Percentiles rank a stretch among this genome's conserved stretches.
phyloP scores from a whole-genome alignment of 1,284 basidiomycete species.

The Pascua guehoae region DNA sequence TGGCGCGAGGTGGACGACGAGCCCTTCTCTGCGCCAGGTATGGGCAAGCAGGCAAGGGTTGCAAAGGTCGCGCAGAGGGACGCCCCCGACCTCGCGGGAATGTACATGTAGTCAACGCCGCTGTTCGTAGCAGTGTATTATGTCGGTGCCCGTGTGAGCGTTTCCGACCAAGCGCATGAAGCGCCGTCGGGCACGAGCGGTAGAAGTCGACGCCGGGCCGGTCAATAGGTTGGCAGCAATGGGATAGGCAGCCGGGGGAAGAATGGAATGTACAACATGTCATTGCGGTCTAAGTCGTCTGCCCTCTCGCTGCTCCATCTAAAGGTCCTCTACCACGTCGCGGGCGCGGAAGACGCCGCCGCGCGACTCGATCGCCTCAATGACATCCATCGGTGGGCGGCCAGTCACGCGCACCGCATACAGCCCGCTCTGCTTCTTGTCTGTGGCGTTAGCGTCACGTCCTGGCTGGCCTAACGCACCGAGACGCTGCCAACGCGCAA shows the following conservation, averaged over 20 bases:
- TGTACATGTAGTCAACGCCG: constrained; percentile 30
- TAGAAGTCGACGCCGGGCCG: neutral
- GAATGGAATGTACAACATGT: constrained; percentile 1
- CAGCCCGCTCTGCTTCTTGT: constrained; percentile 78
- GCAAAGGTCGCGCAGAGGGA: constrained; percentile 14
- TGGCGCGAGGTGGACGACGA: constrained; percentile 44
- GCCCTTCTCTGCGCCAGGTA: constrained; percentile 30
- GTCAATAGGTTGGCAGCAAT: neutral
- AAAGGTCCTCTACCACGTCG: constrained; percentile 41
- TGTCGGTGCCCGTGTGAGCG: no score
- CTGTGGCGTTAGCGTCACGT: constrained; percentile 53
- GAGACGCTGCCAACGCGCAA: constrained; percentile 86
- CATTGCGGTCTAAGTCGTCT: neutral
- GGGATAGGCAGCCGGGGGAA: neutral
- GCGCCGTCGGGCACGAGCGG: neutral
- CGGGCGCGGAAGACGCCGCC: constrained; percentile 43
- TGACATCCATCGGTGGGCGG: constrained; percentile 77
- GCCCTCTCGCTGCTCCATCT: neutral
- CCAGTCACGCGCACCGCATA: constrained; percentile 85
- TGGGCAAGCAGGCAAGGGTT: constrained; percentile 21
- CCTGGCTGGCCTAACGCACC: no score
- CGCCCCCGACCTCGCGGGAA: constrained; percentile 11
- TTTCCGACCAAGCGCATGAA: neutral
- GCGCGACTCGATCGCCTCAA: constrained; percentile 53
- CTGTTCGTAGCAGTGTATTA: no score